Evolutionary conservation across 1,284 basidiomycete genomes (phyloP), one percentile per base, ranked within the genome.

Genomic region (Sanguinoderma infundibulare): DNA sequence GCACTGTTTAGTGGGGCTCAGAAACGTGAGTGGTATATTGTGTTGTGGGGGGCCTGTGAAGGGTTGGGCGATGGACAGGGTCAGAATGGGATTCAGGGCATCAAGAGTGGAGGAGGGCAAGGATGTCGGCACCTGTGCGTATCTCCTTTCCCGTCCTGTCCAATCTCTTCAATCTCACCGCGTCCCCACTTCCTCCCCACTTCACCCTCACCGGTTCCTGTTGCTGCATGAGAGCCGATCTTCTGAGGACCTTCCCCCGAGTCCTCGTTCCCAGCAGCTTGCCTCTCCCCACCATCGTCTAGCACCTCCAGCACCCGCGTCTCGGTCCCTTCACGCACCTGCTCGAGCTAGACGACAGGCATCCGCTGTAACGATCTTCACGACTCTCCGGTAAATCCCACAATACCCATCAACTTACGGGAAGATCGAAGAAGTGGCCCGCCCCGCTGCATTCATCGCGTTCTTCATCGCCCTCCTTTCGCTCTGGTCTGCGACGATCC

Each of bases 391-490:
- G 26, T 15, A n/a, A n/a, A 28, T 28, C 26, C 36, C 24, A 22
- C 35, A 26, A 34, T 6, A 24, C 47, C 9, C 7, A 8, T 32
- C 12, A 32, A 50, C 3, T 30, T n/a, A n/a, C n/a, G n/a, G 20
- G 34, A 14, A 46, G 6, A n/a, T 10, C 4, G 17, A 38, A 53
- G 24, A 44, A 49, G 63, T 64, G 60, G 47, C 57, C 28, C 57
- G 55, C 60, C 60, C 36, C 55, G 36, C 55, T 28, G 30, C 53
- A 24, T 14, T 28, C 52, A 1, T 66, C 60, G 57, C 60, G 22
- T 34, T 61, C 49, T 52, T 61, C 46, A 2, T 59, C 15, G 55
- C 57, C 6, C 59, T 64, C 40, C 47, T 63, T 52, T 60, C 62
- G 39, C 26, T 51, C 52, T 58, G 42, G 40, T 54, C 55, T 10